Conservation (phyloP, 129 eudicot species). For the Helianthus annuus region DNA sequence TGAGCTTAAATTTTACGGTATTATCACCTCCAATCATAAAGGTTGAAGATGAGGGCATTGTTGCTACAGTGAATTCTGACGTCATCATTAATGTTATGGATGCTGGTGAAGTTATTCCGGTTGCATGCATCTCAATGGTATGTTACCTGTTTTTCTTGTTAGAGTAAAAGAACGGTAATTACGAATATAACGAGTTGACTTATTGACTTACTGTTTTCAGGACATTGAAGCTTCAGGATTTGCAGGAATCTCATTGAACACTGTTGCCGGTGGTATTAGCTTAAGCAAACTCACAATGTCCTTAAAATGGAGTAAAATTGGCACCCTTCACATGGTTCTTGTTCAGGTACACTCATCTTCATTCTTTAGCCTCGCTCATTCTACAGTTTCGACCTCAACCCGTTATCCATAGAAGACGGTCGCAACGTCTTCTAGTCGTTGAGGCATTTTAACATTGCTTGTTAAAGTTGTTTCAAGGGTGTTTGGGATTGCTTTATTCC, state of each 20-base stretch:
- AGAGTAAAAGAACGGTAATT: too few relatives aligned
- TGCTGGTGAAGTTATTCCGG: constrained; percentile 61
- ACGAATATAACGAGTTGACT: constrained; percentile 9
- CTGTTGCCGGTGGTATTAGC: constrained; percentile 52
- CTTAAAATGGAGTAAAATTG: constrained; percentile 80
- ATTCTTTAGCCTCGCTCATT: not conserved
- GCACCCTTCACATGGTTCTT: constrained; percentile 60
- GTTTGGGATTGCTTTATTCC: not conserved
- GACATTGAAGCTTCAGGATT: constrained; percentile 63
- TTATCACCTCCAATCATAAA: constrained; percentile 59
- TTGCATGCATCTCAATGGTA: constrained; percentile 80
- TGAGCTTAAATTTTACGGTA: constrained; percentile 69
- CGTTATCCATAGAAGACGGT: not conserved
- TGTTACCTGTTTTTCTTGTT: constrained; percentile 7
- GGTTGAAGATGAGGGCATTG: constrained; percentile 46
- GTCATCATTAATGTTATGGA: constrained; percentile 69
- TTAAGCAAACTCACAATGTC: constrained; percentile 60
- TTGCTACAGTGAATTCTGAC: constrained; percentile 53
- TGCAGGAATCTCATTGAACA: constrained; percentile 60
- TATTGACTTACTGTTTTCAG: constrained; percentile 44
- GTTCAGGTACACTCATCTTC: constrained; percentile 59
- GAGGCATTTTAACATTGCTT: not conserved
- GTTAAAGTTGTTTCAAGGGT: not conserved
- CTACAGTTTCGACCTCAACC: too few relatives aligned
- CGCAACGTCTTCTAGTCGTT: not conserved